These are phyloP conservation scores for Xylaria sp. DNA, from an alignment of 495 filamentous ascomycete genomes.

Conservation along the genomic window DNA sequence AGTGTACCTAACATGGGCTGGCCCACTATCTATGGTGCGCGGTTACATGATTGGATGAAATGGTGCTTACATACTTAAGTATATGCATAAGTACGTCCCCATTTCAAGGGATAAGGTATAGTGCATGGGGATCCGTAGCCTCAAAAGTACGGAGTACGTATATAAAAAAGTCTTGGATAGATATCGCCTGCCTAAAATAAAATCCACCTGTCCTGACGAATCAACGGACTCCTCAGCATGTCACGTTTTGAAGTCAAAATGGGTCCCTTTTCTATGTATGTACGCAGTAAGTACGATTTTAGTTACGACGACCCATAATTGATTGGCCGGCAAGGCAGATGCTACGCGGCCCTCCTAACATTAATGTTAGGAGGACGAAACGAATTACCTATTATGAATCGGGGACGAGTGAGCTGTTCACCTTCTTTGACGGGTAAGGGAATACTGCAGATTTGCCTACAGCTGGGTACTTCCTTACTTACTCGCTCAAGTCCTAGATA, in stretches of 20 bases:
- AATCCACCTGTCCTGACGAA: neutral
- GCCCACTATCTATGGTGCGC: neutral
- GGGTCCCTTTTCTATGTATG: too few relatives aligned
- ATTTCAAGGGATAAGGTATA: too few relatives aligned
- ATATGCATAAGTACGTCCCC: too few relatives aligned
- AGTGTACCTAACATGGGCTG: neutral
- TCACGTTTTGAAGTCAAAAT: conserved; percentile 7
- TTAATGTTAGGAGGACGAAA: neutral
- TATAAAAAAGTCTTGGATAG: neutral
- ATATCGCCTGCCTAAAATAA: neutral
- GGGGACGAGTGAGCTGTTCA: neutral
- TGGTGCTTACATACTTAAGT: conserved; percentile 4
- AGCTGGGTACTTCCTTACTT: too few relatives aligned
- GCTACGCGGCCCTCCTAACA: neutral
- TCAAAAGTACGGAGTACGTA: neutral
- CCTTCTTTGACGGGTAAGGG: too few relatives aligned
- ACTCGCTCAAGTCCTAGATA: neutral
- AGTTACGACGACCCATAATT: conserved; percentile 1
- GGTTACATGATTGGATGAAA: neutral
- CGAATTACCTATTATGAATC: neutral
- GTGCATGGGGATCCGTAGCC: conserved; percentile 1
- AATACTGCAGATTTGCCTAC: neutral
- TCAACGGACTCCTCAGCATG: neutral
- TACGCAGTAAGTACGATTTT: too few relatives aligned
- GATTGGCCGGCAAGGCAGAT: neutral